Evolutionary conservation across 768 basidiomycete genomes (phyloP).

Genomic region (Kwoniella europaea): DNA sequence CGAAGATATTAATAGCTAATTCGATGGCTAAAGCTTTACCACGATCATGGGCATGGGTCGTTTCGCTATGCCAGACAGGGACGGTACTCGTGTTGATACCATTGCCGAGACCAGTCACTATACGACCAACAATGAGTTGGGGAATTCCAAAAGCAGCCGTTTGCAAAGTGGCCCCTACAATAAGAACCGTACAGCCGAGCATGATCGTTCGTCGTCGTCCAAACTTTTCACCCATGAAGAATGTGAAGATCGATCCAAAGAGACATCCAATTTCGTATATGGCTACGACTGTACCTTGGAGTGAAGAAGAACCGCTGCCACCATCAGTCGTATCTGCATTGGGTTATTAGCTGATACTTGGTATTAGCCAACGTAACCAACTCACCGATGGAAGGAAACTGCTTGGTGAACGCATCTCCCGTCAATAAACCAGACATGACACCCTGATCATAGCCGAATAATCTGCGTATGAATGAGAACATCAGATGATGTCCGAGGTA

Average conservation of each 20-base stretch:
- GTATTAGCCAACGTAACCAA: background rate
- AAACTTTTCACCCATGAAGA: conserved; percentile 40
- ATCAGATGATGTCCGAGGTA: too few relatives aligned
- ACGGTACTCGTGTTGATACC: conserved; percentile 37
- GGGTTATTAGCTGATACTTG: too few relatives aligned
- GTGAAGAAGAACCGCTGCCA: conserved; percentile 25
- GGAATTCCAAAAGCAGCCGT: conserved; percentile 36
- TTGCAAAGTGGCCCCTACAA: conserved; percentile 36
- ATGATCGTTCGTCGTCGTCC: conserved; percentile 43
- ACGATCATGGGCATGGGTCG: conserved; percentile 22
- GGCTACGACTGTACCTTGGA: conserved; percentile 45
- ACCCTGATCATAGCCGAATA: conserved; percentile 38
- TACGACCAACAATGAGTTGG: conserved; percentile 45
- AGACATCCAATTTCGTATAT: conserved; percentile 50
- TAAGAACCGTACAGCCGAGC: conserved; percentile 36
- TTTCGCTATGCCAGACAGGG: conserved; percentile 37
- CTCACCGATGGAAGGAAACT: conserved; percentile 33
- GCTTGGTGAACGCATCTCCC: conserved; percentile 24
- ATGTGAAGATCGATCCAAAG: conserved; percentile 40
- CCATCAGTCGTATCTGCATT: conserved; percentile 24
- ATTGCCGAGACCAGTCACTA: conserved; percentile 47
- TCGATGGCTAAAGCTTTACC: conserved; percentile 33
- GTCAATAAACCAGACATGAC: conserved; percentile 35
- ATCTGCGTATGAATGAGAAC: background rate
- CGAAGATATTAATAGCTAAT: conserved; percentile 38